Base-by-base conservation (phyloP, 176 grass and related monocot species). In the Echinochloa phyllopogon region DNA sequence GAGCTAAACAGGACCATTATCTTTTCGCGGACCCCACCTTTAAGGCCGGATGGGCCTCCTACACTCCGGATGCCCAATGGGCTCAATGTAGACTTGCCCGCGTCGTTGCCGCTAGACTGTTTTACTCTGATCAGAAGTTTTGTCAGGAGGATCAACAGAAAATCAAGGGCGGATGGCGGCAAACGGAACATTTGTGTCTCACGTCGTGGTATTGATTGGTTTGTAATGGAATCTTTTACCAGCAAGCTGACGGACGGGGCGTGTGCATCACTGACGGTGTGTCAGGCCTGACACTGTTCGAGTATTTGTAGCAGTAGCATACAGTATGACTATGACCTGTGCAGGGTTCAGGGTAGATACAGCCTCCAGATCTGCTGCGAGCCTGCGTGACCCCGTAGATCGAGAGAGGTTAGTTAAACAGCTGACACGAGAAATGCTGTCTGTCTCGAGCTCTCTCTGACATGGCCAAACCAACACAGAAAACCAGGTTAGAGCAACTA, bases 361-460 rank as follows among this genome's bases (percentile, higher is more conserved):
- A 18, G 33, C 37, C 9, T 40, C 57, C 77, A 86, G 69, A 68
- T 56, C 61, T 51, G 61, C 59, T 6, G 6, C 39, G n/a, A 27
- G 25, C 24, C 3, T 41, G 14, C 7, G 40, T 10, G 36, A 6
- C 45, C 0, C 10, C 13, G 3, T 76, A 42, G 72, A 77, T 62
- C 39, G 80, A 14, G 86, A 14, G 86, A 53, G 67, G 79, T 23
- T 88, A 51, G 80, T 70, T 86, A 88, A 77, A 63, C 70, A 37
- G 53, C 72, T 77, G 78, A 29, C 83, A 23, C 72, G 64, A 85
- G 61, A 85, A 78, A 88, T 72, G 44, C 64, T 88, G 86, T 83
- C 64, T 88, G 86, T 83, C 77, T 12, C 78, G 42, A 74, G 63
- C 33, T 33, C 33, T 33, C 33, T 36, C 62, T 70, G 73, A 37